Evolutionary conservation across 495 filamentous ascomycete genomes (phyloP).

Genomic region (Pyrenula aspistea): DNA sequence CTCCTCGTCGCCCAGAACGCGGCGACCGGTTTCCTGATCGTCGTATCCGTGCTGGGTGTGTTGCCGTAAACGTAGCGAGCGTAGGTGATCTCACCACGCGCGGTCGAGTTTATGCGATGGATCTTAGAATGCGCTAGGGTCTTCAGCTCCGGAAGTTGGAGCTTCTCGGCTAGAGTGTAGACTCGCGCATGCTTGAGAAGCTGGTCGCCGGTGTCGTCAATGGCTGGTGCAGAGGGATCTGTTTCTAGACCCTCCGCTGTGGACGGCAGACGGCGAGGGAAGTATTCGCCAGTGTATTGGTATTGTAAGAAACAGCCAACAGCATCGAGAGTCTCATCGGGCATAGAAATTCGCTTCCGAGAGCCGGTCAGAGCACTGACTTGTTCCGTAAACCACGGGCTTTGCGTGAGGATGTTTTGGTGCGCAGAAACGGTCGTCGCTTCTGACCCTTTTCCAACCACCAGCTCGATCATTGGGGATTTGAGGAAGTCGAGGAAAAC

Average conservation of each 20-base stretch:
- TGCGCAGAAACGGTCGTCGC: slow-evolving; percentile 63
- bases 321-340: slow-evolving; percentile 62
- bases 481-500: slow-evolving; percentile 49
- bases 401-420: slow-evolving; percentile 60
- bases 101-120: slow-evolving; percentile 72
- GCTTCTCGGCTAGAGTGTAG: slow-evolving; percentile 79
- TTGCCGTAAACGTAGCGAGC: slow-evolving; percentile 81
- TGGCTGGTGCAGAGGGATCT: slow-evolving; percentile 41
- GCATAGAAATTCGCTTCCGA: slow-evolving; percentile 53
- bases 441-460: slow-evolving; percentile 52
- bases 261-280: slow-evolving; percentile 49
- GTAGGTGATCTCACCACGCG: slow-evolving; percentile 79
- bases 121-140: slow-evolving; percentile 77
- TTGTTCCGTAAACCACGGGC: slow-evolving; percentile 58
- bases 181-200: slow-evolving; percentile 77
- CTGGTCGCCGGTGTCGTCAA: slow-evolving; percentile 62
- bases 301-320: slow-evolving; percentile 84
- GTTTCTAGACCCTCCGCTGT: slow-evolving; percentile 35
- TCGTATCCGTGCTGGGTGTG: slow-evolving; percentile 53
- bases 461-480: slow-evolving; percentile 67
- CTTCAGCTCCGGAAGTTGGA: slow-evolving; percentile 60
- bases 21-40: slow-evolving; percentile 74
- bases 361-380: slow-evolving; percentile 42
- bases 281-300: slow-evolving; percentile 87
- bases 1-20: slow-evolving; percentile 78